A percentile compares a stretch with the other conserved stretches of the same genome.
These are phyloP conservation scores for Drosera spatulata DNA, from an alignment of 179 eudicot genomes.

Conservation along the genomic window DNA sequence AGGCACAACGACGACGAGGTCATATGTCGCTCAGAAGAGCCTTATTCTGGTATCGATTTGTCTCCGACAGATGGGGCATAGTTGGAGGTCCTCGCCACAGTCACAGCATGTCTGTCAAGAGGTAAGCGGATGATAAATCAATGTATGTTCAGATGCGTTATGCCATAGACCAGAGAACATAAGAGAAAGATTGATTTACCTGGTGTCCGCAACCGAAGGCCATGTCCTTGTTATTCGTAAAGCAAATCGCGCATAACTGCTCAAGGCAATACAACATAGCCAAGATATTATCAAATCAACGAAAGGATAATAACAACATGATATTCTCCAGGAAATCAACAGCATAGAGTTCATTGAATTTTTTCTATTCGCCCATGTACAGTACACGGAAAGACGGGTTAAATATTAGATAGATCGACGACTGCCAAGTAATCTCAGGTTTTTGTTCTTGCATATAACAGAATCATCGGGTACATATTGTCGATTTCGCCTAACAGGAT, in stretches of 20 bases:
- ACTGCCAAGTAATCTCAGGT: too few species aligned
- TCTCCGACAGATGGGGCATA: slow-evolving; percentile 42
- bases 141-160: too few species aligned
- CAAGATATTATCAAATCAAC: not conserved
- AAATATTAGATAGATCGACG: too few species aligned
- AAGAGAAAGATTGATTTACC: slow-evolving; percentile 12
- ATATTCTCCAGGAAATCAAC: too few species aligned
- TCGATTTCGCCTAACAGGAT: too few species aligned
- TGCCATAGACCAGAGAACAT: too few species aligned
- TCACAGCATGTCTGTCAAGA: slow-evolving; percentile 33
- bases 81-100: slow-evolving; percentile 38
- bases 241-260: slow-evolving; percentile 43
- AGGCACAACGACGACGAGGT: not conserved
- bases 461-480: too few species aligned
- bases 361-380: too few species aligned
- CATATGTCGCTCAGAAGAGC: slow-evolving; percentile 15
- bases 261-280: slow-evolving; percentile 4
- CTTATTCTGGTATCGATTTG: slow-evolving; percentile 30
- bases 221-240: slow-evolving; percentile 33
- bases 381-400: too few species aligned
- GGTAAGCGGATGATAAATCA: not conserved
- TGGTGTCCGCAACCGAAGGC: slow-evolving; percentile 53
- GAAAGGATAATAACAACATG: too few species aligned
- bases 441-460: too few species aligned
- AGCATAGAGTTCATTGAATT: too few species aligned